Evolutionary conservation across 148 eudicot genomes (phyloP).

Genomic region (Vaccinium myrtillus): DNA sequence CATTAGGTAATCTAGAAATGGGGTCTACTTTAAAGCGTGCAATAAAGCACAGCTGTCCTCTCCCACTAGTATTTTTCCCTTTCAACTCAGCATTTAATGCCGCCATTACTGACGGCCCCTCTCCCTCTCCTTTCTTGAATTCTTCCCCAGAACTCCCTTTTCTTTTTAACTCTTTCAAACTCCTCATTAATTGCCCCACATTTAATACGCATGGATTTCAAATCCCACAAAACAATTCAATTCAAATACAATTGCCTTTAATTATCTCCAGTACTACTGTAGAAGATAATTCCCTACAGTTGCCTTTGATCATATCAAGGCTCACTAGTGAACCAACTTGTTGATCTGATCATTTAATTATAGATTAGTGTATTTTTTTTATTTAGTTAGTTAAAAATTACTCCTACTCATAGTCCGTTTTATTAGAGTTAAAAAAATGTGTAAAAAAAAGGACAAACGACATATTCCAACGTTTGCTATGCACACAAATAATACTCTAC

Average conservation of each 20-base stretch:
- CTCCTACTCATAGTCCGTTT: no score
- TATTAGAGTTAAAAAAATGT: no score
- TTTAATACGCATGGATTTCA: neutral
- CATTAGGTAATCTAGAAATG: no score
- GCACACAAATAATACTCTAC: no score
- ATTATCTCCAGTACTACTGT: neutral
- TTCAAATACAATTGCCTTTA: neutral
- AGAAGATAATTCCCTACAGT: neutral
- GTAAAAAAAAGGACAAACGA: no score
- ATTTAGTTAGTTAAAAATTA: no score
- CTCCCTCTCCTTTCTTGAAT: neutral
- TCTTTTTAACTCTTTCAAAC: neutral
- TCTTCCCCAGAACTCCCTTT: neutral
- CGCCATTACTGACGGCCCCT: conserved; percentile 8
- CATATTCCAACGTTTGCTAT: no score
- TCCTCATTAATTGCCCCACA: neutral
- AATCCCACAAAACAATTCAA: neutral
- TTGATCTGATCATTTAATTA: neutral
- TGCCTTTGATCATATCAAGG: neutral
- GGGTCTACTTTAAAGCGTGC: neutral
- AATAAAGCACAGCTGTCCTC: conserved; percentile 6
- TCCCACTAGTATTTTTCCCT: neutral
- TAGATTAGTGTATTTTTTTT: no score
- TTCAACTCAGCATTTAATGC: conserved; percentile 1
- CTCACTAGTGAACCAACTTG: neutral